Evolutionary conservation across 2,329 filamentous ascomycete species (phyloP).

Genomic region (Corniculantispora saksenae): DNA sequence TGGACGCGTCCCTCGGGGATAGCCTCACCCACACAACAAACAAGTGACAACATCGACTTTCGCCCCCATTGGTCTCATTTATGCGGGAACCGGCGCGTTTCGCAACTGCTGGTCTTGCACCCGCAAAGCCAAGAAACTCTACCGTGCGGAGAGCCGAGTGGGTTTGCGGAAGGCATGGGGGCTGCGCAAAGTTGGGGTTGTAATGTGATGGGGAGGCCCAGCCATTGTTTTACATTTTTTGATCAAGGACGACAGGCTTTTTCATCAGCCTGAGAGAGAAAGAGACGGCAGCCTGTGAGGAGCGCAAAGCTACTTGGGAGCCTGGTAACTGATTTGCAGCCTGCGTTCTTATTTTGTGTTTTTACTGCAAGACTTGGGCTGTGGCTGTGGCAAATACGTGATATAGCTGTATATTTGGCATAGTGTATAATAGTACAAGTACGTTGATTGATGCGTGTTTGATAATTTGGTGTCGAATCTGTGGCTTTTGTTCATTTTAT

Average conservation of each 20-base stretch:
- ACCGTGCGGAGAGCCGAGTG: not conserved
- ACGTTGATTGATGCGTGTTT: slow-evolving; percentile 12
- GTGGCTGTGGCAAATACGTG: slow-evolving; percentile 13
- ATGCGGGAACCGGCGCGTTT: not conserved
- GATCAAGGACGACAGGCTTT: not conserved
- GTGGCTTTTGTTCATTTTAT: not conserved
- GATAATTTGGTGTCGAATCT: too few species aligned
- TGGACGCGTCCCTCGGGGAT: not conserved
- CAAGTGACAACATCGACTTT: not conserved
- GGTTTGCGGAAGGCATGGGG: not conserved
- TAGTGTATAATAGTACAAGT: slow-evolving; percentile 37
- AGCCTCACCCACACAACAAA: not conserved
- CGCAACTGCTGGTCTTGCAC: not conserved
- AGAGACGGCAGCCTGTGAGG: not conserved
- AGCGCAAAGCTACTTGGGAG: not conserved
- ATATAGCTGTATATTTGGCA: slow-evolving; percentile 36
- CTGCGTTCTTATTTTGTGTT: slow-evolving; percentile 3
- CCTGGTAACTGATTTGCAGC: not conserved
- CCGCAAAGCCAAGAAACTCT: not conserved
- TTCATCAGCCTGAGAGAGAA: not conserved
- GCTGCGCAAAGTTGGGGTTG: not conserved
- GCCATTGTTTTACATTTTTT: not conserved
- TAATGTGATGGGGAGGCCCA: not conserved
- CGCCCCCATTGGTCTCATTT: not conserved
- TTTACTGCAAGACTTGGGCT: slow-evolving; percentile 7